Evolutionary conservation across 805 yeast genomes (phyloP).

Genomic region (Hanseniaspora singularis): DNA sequence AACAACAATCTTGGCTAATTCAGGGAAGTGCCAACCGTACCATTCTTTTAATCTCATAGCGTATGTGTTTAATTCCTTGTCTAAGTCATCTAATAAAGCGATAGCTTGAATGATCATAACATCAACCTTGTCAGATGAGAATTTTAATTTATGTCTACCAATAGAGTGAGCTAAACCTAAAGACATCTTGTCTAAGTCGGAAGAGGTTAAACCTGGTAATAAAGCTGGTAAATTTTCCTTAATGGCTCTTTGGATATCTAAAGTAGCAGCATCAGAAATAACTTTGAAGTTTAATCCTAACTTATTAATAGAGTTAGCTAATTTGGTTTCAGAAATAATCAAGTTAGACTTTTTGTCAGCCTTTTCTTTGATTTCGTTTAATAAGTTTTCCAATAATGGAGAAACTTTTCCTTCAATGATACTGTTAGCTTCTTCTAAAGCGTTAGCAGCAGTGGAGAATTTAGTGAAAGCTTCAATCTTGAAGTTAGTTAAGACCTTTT

Average conservation of each 20-base stretch:
- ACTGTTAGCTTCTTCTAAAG: constrained; percentile 87
- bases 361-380: constrained; percentile 50
- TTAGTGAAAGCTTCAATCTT: constrained; percentile 93
- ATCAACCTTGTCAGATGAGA: constrained; percentile 96
- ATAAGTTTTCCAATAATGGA: constrained; percentile 61
- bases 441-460: constrained; percentile 87
- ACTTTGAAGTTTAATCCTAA: constrained; percentile 77
- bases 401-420: constrained; percentile 90
- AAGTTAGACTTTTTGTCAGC: constrained; percentile 74
- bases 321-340: constrained; percentile 87
- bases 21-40: constrained; percentile 99
- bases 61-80: constrained; percentile 93
- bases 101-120: constrained; percentile 99
- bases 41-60: constrained; percentile 99
- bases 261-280: constrained; percentile 87
- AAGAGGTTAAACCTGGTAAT: constrained; percentile 81
- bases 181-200: constrained; percentile 84
- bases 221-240: constrained; percentile 88
- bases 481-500: constrained; percentile 77
- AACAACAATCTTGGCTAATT: constrained; percentile 89
- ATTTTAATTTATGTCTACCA: constrained; percentile 96
- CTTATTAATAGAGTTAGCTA: constrained; percentile 93
- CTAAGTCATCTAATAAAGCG: constrained; percentile 89
- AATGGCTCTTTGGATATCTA: constrained; percentile 90
- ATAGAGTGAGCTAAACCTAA: constrained; percentile 96